Evolutionary conservation across 169 alveolate species (phyloP).

Genomic region (Plasmodium malariae): DNA sequence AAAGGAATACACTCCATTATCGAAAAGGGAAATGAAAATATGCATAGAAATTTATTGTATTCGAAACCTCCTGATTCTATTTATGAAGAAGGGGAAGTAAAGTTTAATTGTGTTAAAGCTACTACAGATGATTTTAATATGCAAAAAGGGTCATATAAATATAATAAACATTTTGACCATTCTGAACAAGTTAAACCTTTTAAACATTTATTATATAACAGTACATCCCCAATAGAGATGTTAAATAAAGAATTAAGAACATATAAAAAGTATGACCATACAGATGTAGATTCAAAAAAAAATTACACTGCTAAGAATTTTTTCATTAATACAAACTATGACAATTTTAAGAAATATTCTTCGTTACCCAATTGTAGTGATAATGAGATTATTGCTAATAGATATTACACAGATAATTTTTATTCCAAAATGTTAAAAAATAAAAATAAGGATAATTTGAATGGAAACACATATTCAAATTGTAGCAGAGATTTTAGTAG

Average conservation of each 20-base stretch:
- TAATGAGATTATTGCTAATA: too few relatives aligned
- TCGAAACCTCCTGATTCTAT: neutral
- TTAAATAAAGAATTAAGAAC: too few relatives aligned
- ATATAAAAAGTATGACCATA: too few relatives aligned
- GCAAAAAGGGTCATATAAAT: neutral
- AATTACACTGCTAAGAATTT: too few relatives aligned
- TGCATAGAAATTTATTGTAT: neutral
- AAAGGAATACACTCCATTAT: constrained; percentile 25
- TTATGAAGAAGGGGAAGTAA: neutral
- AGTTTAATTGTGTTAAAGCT: neutral
- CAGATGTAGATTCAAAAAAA: too few relatives aligned
- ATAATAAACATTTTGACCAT: neutral
- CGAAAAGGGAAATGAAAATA: constrained; percentile 1
- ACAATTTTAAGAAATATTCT: too few relatives aligned
- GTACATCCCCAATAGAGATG: too few relatives aligned
- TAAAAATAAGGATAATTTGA: neutral
- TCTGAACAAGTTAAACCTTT: too few relatives aligned
- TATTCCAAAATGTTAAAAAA: neutral
- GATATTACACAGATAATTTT: constrained; percentile 9
- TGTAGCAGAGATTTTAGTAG: neutral
- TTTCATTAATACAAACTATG: too few relatives aligned
- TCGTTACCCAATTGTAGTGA: too few relatives aligned
- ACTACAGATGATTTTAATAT: constrained; percentile 12
- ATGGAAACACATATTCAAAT: too few relatives aligned
- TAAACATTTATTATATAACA: too few relatives aligned